Evolutionary conservation across 345 rosid genomes (phyloP).

Genomic region (Syzygium oleosum): DNA sequence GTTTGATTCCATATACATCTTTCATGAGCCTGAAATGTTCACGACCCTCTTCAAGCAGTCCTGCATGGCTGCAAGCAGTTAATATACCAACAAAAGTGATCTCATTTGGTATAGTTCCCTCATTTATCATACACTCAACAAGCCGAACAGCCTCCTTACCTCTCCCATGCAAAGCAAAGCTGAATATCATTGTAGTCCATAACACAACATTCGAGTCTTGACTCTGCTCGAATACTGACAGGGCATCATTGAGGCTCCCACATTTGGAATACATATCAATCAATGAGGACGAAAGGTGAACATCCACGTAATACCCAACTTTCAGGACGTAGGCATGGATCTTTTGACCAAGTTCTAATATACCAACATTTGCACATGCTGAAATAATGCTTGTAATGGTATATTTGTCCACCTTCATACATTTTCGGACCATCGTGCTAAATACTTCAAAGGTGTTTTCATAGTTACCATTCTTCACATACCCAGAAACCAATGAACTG

Average conservation of each 20-base stretch:
- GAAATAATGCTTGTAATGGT: slow-evolving; percentile 42
- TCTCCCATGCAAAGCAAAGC: slow-evolving; percentile 34
- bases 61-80: slow-evolving; percentile 50
- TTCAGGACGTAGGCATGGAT: slow-evolving; percentile 38
- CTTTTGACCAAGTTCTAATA: slow-evolving; percentile 26
- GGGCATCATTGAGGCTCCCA: slow-evolving; percentile 35
- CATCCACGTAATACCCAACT: slow-evolving; percentile 36
- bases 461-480: slow-evolving; percentile 24
- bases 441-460: slow-evolving; percentile 27
- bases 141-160: slow-evolving; percentile 30
- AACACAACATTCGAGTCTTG: slow-evolving; percentile 19
- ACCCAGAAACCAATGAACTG: slow-evolving; percentile 52
- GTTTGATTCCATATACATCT: slow-evolving; percentile 27
- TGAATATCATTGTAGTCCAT: slow-evolving; percentile 49
- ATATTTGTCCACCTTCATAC: slow-evolving; percentile 20
- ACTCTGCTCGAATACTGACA: slow-evolving; percentile 19
- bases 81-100: slow-evolving; percentile 38
- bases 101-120: slow-evolving; percentile 34
- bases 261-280: slow-evolving; percentile 48
- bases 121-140: slow-evolving; percentile 17
- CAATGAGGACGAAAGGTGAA: slow-evolving; percentile 32
- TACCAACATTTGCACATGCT: slow-evolving; percentile 32
- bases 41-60: slow-evolving; percentile 36
- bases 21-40: slow-evolving; percentile 38
- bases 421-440: slow-evolving; percentile 21